Percentiles rank a stretch among this genome's conserved stretches.
Evolutionary conservation across 2,329 filamentous ascomycete species (phyloP).

Genomic region (Calonectria pseudoreteaudii): DNA sequence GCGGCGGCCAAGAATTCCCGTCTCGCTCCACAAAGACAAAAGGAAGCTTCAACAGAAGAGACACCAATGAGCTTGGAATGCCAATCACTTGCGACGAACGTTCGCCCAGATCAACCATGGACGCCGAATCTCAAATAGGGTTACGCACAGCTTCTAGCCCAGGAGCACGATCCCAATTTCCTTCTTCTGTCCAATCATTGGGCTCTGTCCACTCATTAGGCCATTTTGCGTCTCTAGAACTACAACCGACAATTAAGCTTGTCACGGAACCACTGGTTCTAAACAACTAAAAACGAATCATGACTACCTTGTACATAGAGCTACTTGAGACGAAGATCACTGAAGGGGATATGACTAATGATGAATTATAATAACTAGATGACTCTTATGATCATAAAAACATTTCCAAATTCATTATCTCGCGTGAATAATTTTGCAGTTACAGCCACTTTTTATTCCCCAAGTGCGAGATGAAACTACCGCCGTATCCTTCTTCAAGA

Average conservation of each 20-base stretch:
- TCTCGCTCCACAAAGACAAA: background rate
- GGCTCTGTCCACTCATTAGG: background rate
- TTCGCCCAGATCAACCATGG: background rate
- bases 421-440: background rate
- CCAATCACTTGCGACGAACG: background rate
- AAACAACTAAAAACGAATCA: background rate
- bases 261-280: background rate
- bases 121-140: background rate
- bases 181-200: background rate
- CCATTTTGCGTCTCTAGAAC: background rate
- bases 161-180: background rate
- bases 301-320: background rate
- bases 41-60: background rate
- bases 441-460: constrained; percentile 19
- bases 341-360: background rate
- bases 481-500: constrained; percentile 8
- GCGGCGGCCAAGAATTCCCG: background rate
- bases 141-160: background rate
- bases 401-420: background rate
- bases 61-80: background rate
- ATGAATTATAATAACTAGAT: background rate
- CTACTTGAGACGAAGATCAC: background rate
- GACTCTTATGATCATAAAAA: background rate
- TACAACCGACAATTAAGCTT: background rate
- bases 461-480: constrained; percentile 14